Conservation (phyloP, 495 filamentous ascomycete genomes). For the Penicillium lagena region DNA sequence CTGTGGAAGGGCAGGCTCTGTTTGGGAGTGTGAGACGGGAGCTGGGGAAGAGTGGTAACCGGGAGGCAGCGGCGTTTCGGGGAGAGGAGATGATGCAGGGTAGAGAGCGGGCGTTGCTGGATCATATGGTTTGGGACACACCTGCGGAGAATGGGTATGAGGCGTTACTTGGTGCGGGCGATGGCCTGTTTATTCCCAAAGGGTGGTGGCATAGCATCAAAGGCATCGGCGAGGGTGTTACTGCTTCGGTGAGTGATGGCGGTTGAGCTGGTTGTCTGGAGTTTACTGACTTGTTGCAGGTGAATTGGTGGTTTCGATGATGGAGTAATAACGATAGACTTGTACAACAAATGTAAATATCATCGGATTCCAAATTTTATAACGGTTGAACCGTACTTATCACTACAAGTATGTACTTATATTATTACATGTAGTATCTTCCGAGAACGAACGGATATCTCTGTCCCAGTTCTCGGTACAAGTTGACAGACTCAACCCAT, state of each 20-base stretch:
- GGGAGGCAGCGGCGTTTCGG: constrained; percentile 51
- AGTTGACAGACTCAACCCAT: too few species aligned
- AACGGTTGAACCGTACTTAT: too few species aligned
- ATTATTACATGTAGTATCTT: too few species aligned
- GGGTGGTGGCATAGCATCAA: constrained; percentile 97
- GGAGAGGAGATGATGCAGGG: constrained; percentile 94
- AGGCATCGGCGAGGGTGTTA: constrained; percentile 59
- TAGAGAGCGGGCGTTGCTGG: constrained; percentile 55
- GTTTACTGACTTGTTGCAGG: constrained; percentile 38
- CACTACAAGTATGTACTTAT: too few species aligned
- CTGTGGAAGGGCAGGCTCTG: constrained; percentile 50
- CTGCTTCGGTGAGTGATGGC: constrained; percentile 52
- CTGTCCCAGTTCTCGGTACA: too few species aligned
- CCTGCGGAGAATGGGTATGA: constrained; percentile 41
- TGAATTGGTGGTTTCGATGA: constrained; percentile 92
- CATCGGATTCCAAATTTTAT: too few species aligned
- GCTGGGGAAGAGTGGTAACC: constrained; percentile 33
- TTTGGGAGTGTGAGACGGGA: constrained; percentile 50
- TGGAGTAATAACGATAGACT: too few species aligned
- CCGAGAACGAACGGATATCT: too few species aligned
- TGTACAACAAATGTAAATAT: too few species aligned
- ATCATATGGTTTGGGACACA: constrained; percentile 64
- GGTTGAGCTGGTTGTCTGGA: constrained; percentile 2
- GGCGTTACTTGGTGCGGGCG: constrained; percentile 54
- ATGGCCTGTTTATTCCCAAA: constrained; percentile 80